Evolutionary conservation across 495 filamentous ascomycete species (phyloP), one percentile per base, ranked within the genome.

Genomic region (Astrocystis sublimbata): DNA sequence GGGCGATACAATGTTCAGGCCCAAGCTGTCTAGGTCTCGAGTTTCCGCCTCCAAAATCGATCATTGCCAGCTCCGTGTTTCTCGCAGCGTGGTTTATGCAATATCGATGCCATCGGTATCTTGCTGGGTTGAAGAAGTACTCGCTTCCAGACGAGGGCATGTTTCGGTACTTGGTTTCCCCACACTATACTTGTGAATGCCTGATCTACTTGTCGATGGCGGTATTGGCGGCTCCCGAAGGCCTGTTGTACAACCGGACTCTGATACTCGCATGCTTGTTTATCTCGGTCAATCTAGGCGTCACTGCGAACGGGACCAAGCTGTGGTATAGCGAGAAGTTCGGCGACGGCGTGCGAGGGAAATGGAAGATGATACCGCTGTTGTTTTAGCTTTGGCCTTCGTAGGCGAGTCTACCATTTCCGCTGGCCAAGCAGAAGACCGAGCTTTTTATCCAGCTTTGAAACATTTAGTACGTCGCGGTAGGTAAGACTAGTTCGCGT

Each of bases 111-210:
- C 94, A 98, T 72, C 78, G 75, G 42, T 88, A 96, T 72, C 88
- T 98, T 24, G 86, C 85, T 41, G 86, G 86, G 2, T 78, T 98
- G 40, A 86, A 88, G 68, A 94, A 91, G 64, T 98, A 98, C 71
- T 89, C 88, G 17, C 76, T 98, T 3, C 94, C 94, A 2, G 63
- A 73, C 0, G 64, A 72, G 10, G 87, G 88, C 4, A 68, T 89
- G 40, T 98, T 98, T 69, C 77, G 76, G 38, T 75, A 69, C 31
- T 65, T 93, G 17, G 76, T 96, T 9, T 96, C 88, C 62, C 92
- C 96, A n/a, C 94, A 98, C 76, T 98, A 97, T 73, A 88, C 88
- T 0, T 89, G 88, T 47, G 96, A 98, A 71, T 92, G 91, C 68
- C 50, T 90, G 2, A 85, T 97, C 60, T 97, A 98, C 68, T 64